phyloP scores from a whole-genome alignment of 179 eudicot genomes.

The Spinacia oleracea region DNA sequence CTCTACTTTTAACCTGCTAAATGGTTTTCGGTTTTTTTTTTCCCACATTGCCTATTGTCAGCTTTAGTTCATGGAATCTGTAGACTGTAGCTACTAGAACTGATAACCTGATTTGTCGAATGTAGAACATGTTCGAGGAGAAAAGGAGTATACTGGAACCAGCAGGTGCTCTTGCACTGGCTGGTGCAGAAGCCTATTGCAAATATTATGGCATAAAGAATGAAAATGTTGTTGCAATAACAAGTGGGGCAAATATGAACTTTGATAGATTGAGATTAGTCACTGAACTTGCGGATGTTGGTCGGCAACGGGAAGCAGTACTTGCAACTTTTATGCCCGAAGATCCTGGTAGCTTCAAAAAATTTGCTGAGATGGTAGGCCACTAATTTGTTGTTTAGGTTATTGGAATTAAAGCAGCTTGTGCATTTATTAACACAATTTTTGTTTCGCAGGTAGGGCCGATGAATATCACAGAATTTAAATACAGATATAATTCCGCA shows the following conservation, averaged over 20 bases:
- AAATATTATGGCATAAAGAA: slow-evolving; percentile 82
- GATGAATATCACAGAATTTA: slow-evolving; percentile 94
- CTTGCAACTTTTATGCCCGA: slow-evolving; percentile 94
- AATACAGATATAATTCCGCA: slow-evolving; percentile 64
- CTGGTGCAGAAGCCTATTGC: slow-evolving; percentile 99
- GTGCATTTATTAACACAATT: not conserved
- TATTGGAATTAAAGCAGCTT: not conserved
- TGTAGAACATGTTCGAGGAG: slow-evolving; percentile 98
- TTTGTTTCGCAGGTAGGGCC: slow-evolving; percentile 73
- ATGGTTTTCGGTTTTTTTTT: not conserved
- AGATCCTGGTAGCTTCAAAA: slow-evolving; percentile 84
- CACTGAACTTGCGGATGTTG: slow-evolving; percentile 95
- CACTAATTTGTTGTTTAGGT: slow-evolving; percentile 8
- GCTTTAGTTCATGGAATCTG: not conserved
- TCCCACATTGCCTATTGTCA: not conserved
- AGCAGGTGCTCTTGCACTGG: slow-evolving; percentile 98
- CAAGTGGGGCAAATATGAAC: slow-evolving; percentile 99
- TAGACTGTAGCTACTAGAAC: not conserved
- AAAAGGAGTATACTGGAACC: slow-evolving; percentile 97
- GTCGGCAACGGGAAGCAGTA: slow-evolving; percentile 94
- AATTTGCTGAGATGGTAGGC: slow-evolving; percentile 72
- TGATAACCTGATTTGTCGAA: slow-evolving; percentile 16
- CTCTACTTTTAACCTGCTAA: not conserved
- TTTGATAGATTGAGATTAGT: slow-evolving; percentile 92
- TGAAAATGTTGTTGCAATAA: slow-evolving; percentile 76